A percentile compares a stretch with the other conserved stretches of the same genome.
phyloP scores from a whole-genome alignment of 495 filamentous ascomycete species.

The Terfezia boudieri region DNA sequence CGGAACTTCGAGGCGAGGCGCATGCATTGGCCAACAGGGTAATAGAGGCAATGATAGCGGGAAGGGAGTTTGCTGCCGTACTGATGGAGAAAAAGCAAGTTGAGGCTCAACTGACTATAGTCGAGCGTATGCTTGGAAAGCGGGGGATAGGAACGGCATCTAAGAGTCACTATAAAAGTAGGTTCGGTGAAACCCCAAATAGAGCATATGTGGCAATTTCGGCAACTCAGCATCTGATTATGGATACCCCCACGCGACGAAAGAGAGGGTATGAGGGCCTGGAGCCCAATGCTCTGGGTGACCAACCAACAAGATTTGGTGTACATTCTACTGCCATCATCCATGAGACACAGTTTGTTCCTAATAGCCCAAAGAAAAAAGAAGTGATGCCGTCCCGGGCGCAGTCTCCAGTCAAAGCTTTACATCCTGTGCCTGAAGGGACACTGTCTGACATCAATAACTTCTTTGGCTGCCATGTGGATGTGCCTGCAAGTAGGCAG shows the following conservation, averaged over 20 bases:
- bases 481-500: no score
- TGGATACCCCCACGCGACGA: no score
- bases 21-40: neutral
- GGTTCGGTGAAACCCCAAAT: no score
- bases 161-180: no score
- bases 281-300: no score
- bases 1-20: neutral
- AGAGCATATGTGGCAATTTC: neutral
- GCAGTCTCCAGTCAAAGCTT: neutral
- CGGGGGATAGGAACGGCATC: no score
- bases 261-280: no score
- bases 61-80: neutral
- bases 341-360: neutral
- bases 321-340: neutral
- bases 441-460: no score
- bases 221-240: neutral
- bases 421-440: neutral
- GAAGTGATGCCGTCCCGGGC: neutral
- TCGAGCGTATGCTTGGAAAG: no score
- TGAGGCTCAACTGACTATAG: no score
- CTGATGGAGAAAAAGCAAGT: neutral
- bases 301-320: no score
- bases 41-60: neutral
- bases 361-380: neutral
- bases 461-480: no score